A percentile compares a stretch with the other conserved stretches of the same genome.
phyloP scores from a whole-genome alignment of 2,329 filamentous ascomycete genomes.

The Xylaria sp. region DNA sequence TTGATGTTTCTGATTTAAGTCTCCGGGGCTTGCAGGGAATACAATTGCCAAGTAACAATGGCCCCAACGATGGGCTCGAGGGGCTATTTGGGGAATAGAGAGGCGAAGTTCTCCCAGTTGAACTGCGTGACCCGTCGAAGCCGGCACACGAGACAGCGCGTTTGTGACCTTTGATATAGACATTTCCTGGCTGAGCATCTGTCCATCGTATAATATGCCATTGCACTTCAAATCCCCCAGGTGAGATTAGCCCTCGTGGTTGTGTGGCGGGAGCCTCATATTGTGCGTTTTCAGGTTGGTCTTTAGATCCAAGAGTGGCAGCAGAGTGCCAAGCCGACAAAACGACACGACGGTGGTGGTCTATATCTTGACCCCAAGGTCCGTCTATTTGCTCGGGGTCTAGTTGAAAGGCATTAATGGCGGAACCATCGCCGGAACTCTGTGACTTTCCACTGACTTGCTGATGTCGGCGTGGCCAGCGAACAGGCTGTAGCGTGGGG shows the following conservation, averaged over 20 bases:
- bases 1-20: conserved; percentile 36
- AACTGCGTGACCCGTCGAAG: conserved; percentile 46
- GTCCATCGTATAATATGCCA: conserved; percentile 25
- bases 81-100: conserved; percentile 33
- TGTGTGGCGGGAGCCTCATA: not conserved
- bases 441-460: conserved; percentile 31
- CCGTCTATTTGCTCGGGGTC: conserved; percentile 30
- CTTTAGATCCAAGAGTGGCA: not conserved
- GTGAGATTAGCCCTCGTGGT: not conserved
- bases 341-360: conserved; percentile 32
- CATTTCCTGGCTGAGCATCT: not conserved
- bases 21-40: conserved; percentile 33
- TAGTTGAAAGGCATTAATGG: conserved; percentile 37
- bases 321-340: conserved; percentile 37
- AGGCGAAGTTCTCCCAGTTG: conserved; percentile 36
- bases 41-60: conserved; percentile 34
- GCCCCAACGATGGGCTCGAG: conserved; percentile 28
- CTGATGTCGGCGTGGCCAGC: conserved; percentile 28
- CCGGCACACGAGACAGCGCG: conserved; percentile 38
- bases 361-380: conserved; percentile 26
- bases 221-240: conserved; percentile 13
- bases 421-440: conserved; percentile 35
- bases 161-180: conserved; percentile 20
- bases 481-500: conserved; percentile 30
- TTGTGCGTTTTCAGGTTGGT: not conserved